These are phyloP conservation scores for Heliamphora exappendiculata DNA, from an alignment of 148 eudicot species.

Conservation along the genomic window DNA sequence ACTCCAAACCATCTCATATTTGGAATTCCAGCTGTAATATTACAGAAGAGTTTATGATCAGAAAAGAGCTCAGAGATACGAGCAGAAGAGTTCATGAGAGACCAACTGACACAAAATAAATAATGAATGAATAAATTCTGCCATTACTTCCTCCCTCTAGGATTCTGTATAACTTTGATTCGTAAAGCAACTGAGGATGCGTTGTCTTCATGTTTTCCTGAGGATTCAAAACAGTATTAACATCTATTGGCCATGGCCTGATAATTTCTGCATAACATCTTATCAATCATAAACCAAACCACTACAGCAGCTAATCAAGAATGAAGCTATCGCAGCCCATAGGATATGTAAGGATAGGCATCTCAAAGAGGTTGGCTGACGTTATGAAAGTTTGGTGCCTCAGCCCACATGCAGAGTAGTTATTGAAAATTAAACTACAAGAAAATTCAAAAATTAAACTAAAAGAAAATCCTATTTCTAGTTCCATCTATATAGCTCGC, in stretches of 20 bases:
- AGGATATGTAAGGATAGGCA: background rate
- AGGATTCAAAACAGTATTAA: constrained; percentile 7
- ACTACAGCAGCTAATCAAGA: background rate
- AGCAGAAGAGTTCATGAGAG: background rate
- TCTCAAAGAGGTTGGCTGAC: background rate
- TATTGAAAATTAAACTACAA: too few species aligned
- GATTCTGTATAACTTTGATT: constrained; percentile 83
- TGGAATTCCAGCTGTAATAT: constrained; percentile 77
- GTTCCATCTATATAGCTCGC: background rate
- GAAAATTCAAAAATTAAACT: too few species aligned
- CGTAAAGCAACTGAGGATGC: constrained; percentile 87
- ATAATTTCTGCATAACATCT: too few species aligned
- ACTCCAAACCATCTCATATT: constrained; percentile 87
- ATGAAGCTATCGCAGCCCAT: background rate
- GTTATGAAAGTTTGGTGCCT: background rate
- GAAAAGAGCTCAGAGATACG: background rate
- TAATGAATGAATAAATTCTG: background rate
- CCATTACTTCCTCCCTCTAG: constrained; percentile 94
- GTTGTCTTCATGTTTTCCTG: constrained; percentile 94
- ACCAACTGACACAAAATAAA: background rate
- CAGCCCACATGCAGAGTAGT: background rate
- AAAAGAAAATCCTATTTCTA: background rate
- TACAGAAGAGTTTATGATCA: background rate
- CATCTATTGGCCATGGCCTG: too few species aligned
- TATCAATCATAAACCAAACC: background rate